phyloP scores from a whole-genome alignment of 768 basidiomycete species.

The Auricularia sp. region DNA sequence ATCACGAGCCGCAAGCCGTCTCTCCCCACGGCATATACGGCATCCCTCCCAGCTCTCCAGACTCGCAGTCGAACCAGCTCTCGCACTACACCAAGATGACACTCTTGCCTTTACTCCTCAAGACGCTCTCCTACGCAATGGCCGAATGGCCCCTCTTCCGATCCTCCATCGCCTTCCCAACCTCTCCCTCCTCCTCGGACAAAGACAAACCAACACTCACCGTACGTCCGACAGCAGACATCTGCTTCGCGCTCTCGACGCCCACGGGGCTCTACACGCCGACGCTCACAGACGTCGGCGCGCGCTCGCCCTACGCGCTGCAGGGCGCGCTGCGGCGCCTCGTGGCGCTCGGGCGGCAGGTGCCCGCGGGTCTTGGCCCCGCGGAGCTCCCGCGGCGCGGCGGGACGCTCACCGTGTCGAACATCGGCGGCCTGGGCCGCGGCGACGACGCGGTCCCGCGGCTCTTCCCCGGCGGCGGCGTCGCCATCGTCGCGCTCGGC shows the following conservation, averaged over 20 bases:
- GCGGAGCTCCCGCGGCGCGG: constrained; percentile 67
- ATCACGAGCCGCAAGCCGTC: constrained; percentile 28
- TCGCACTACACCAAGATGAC: constrained; percentile 60
- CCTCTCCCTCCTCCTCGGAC: no score
- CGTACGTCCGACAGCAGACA: constrained; percentile 65
- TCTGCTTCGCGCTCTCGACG: constrained; percentile 67
- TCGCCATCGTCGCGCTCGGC: constrained; percentile 78
- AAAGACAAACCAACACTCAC: constrained; percentile 53
- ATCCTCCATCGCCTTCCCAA: constrained; percentile 50
- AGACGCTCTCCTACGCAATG: constrained; percentile 73
- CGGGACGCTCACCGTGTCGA: constrained; percentile 72
- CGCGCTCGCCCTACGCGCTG: constrained; percentile 47
- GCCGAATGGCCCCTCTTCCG: constrained; percentile 78
- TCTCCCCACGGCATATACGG: constrained; percentile 20
- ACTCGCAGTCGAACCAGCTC: constrained; percentile 18
- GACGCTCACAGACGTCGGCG: constrained; percentile 47
- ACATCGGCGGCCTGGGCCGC: constrained; percentile 70
- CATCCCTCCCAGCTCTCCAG: constrained; percentile 1
- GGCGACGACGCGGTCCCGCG: constrained; percentile 66
- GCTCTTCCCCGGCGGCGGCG: constrained; percentile 71
- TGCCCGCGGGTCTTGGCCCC: constrained; percentile 52
- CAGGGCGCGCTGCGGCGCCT: constrained; percentile 53
- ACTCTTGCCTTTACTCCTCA: constrained; percentile 75
- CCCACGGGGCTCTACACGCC: constrained; percentile 80
- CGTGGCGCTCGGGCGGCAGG: constrained; percentile 54